These are phyloP conservation scores for Aschersonia sp. DNA, from an alignment of 2,329 filamentous ascomycete genomes.

Conservation along the genomic window DNA sequence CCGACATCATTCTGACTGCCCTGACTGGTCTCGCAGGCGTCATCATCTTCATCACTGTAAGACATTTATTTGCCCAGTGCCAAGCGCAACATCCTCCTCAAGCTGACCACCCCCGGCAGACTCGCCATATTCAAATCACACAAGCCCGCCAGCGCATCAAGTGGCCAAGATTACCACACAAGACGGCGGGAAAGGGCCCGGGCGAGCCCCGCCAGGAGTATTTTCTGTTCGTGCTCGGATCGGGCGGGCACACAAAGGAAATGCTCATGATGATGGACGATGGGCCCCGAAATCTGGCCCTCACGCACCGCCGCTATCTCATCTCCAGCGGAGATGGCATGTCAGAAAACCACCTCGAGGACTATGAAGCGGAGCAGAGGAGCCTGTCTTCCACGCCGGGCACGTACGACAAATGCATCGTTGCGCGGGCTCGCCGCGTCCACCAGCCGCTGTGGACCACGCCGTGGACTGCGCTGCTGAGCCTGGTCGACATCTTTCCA, in stretches of 20 bases:
- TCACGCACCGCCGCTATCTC: conserved; percentile 65
- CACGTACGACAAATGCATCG: conserved; percentile 47
- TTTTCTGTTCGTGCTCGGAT: conserved; percentile 72
- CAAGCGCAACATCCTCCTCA: not conserved
- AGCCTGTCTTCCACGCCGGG: conserved; percentile 17
- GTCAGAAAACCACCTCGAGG: conserved; percentile 55
- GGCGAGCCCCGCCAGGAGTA: conserved; percentile 23
- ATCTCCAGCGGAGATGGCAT: conserved; percentile 59
- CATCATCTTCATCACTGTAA: conserved; percentile 16
- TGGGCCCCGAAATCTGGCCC: conserved; percentile 33
- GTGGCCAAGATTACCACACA: conserved; percentile 4
- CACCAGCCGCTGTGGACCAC: conserved; percentile 68
- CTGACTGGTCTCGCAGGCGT: conserved; percentile 9
- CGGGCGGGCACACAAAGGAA: conserved; percentile 87
- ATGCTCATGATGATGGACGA: conserved; percentile 72
- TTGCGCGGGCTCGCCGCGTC: conserved; percentile 65
- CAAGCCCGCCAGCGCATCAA: conserved; percentile 6
- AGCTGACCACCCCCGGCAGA: conserved; percentile 8
- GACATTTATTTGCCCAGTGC: not conserved
- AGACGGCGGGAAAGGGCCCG: not conserved
- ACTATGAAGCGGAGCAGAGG: conserved; percentile 21
- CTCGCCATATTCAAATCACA: conserved; percentile 15
- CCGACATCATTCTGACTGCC: not conserved
- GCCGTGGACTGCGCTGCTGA: conserved; percentile 51
- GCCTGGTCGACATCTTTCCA: conserved; percentile 46